Evolutionary conservation across 2,329 filamentous ascomycete genomes (phyloP), one percentile per base, ranked within the genome.

Genomic region (Aspergillus pseudoviridinutans): DNA sequence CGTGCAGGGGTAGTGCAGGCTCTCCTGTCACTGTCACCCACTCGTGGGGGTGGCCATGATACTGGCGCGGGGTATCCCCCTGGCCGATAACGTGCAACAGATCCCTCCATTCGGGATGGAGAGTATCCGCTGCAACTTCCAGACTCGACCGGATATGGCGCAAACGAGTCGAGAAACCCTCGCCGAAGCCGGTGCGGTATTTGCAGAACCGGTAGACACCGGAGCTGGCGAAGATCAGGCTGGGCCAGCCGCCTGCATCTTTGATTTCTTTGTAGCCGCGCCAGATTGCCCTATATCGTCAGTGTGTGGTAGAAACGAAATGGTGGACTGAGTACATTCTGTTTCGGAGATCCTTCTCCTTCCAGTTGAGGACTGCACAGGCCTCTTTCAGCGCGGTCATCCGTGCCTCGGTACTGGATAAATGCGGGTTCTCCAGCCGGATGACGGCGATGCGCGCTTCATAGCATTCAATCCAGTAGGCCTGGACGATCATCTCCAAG

Each of bases 201-300:
- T 85, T 85, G 78, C 82, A 85, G 67, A 84, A 83, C 7, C 82
- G 76, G 66, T 85, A 85, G 14, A 85, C 78, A 1, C 83, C 82
- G 71, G 81, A 81, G 35, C 83, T 82, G 4, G 82, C 79, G 61
- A 85, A 85, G 1, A 84, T 78, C 3, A 85, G 74, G 10, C 80
- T 76, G 2, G 77, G 78, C 82, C 82, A 85, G 3, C 82, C 83
- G 3, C 80, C 82, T 20, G 78, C 76, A 52, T 83, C 79, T 68
- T 83, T 81, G 62, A 85, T 84, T 65, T 84, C 81, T 60, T 82
- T 79, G 66, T 85, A 85, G 10, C 83, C 82, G 53, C 81, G 78
- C 83, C 83, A 85, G 56, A 85, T 77, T 1, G 75, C 78, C 68
- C 65, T 69, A 28, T 25, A 20, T 14, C 12, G 14, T 55, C 8